Percentiles rank a stretch among this genome's conserved stretches.
Evolutionary conservation across 2,329 filamentous ascomycete species (phyloP).

Genomic region (Neophaeococcomyces mojaviensis): DNA sequence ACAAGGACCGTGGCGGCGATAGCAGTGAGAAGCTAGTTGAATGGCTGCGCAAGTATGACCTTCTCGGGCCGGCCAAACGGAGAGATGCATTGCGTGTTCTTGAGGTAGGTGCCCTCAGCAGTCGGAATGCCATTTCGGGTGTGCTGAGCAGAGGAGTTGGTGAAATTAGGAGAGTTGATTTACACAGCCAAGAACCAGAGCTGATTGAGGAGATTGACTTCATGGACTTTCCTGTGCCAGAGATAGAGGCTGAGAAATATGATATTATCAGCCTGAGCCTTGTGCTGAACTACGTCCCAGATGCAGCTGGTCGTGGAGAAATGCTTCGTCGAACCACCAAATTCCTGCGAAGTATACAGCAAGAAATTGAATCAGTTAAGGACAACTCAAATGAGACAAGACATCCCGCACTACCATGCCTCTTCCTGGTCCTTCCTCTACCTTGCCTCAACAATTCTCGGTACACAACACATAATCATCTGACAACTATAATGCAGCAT

Average conservation of each 20-base stretch:
- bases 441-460: constrained; percentile 85
- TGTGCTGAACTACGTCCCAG: constrained; percentile 89
- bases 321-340: constrained; percentile 73
- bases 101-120: constrained; percentile 82
- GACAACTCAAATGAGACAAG: not conserved
- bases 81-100: constrained; percentile 54
- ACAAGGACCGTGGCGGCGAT: constrained; percentile 54
- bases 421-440: constrained; percentile 85
- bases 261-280: constrained; percentile 87
- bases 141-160: constrained; percentile 29
- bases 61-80: constrained; percentile 20
- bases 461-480: constrained; percentile 66
- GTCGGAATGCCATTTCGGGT: constrained; percentile 72
- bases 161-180: constrained; percentile 61
- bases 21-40: constrained; percentile 53
- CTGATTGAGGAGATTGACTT: constrained; percentile 87
- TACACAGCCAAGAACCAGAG: constrained; percentile 70
- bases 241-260: constrained; percentile 45
- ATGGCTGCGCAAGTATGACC: constrained; percentile 41
- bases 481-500: constrained; percentile 65
- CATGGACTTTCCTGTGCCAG: constrained; percentile 74
- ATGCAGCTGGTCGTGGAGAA: constrained; percentile 63
- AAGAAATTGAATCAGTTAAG: not conserved
- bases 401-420: constrained; percentile 47
- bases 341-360: constrained; percentile 50